Base-by-base conservation (phyloP, 2,329 filamentous ascomycete genomes). In the Aureobasidium subglaciale region DNA sequence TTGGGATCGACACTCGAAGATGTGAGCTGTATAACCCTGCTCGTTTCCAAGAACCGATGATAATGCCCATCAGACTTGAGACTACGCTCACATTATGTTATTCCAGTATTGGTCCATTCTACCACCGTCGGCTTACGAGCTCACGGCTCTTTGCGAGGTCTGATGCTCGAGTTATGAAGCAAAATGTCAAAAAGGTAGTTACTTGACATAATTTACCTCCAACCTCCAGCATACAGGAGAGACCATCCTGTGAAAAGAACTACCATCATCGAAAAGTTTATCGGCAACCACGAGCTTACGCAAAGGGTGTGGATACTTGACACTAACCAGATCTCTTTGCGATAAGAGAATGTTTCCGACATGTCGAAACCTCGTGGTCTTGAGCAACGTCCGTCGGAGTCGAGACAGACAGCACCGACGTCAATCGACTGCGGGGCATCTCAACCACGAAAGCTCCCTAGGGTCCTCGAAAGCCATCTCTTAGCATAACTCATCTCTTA, bases 381-480 rank as follows among this genome's bases (percentile, higher is more conserved):
- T 52, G 48, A 52, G 48, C 35, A 52, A 52, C 48, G 35, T 18
- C 6, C 15, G 22, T 40, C 48, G 35, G 35, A 27, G 25, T 3
- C 11, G 24, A 10, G 30, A 13, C 48, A 20, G n/a, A n/a, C 35
- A 40, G 25, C 13, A 30, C 48, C 34, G 48, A 52, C 48, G 48
- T 52, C 48, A 52, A 25, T 37, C 32, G 32, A 38, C 32, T 52
- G 48, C 35, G 48, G 48, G 48, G 48, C 48, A 40, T 40, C 48
- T 40, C 32, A 16, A 37, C 34, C 32, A 5, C 18, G n/a, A 32
- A 52, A 29, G 25, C 35, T 40, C 24, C n/a, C 5, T 0, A 43
- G 11, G 10, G 10, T 16, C 29, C 18, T 35, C 43, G 16, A 20
- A 9, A 11, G 3, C 16, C 30, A 37, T 15, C 22, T 15, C 32